phyloP scores from a whole-genome alignment of 75 land plant species.

The Chamaecyparis obtusa region DNA sequence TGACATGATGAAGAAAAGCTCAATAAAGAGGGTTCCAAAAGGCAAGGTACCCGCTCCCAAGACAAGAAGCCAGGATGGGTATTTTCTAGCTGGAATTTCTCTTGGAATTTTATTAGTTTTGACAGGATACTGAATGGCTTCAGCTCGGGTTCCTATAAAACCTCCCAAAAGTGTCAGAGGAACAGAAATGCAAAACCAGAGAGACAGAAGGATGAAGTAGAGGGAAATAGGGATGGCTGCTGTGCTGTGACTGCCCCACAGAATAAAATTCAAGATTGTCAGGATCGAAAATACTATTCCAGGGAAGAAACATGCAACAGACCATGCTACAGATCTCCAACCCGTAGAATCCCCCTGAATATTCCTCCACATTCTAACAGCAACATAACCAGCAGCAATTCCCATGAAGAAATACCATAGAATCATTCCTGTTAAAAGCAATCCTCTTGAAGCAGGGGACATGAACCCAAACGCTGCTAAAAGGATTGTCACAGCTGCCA shows the following conservation, averaged over 20 bases:
- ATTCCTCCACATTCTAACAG: slow-evolving; percentile 76
- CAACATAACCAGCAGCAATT: slow-evolving; percentile 75
- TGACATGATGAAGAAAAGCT: slow-evolving; percentile 93
- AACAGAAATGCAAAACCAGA: slow-evolving; percentile 92
- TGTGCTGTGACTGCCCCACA: slow-evolving; percentile 83
- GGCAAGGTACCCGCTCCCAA: slow-evolving; percentile 93
- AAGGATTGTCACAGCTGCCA: slow-evolving; percentile 80
- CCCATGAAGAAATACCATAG: slow-evolving; percentile 80
- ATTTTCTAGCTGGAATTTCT: slow-evolving; percentile 75
- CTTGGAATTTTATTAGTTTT: slow-evolving; percentile 89
- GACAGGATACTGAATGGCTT: slow-evolving; percentile 74
- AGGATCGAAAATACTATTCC: slow-evolving; percentile 72
- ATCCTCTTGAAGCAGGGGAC: slow-evolving; percentile 93
- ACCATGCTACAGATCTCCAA: slow-evolving; percentile 86
- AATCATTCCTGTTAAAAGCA: slow-evolving; percentile 87
- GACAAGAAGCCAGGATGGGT: slow-evolving; percentile 90
- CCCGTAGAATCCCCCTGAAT: slow-evolving; percentile 55
- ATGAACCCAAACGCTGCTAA: slow-evolving; percentile 94
- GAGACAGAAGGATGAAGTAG: slow-evolving; percentile 57
- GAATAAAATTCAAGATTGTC: slow-evolving; percentile 63
- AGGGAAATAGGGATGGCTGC: slow-evolving; percentile 83
- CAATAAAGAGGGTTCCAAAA: slow-evolving; percentile 90
- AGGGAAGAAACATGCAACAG: slow-evolving; percentile 85
- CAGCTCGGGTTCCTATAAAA: slow-evolving; percentile 67
- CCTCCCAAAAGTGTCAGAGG: slow-evolving; percentile 84